These are phyloP conservation scores for Asterionellopsis glacialis DNA, from an alignment of 108 stramenopile species.

Conservation along the genomic window DNA sequence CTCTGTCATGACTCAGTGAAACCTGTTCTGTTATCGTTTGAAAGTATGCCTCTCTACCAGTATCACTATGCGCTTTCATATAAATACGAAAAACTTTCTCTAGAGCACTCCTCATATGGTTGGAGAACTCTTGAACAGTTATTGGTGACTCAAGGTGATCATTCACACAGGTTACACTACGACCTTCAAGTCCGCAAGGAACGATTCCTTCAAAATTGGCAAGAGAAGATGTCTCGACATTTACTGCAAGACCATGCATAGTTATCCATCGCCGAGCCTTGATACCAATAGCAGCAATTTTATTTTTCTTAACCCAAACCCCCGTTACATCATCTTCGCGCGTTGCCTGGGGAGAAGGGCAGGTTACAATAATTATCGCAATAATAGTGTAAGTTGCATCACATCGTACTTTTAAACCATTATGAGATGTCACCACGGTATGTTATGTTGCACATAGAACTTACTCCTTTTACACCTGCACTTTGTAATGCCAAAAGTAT, in stretches of 20 bases:
- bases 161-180: constrained; percentile 71
- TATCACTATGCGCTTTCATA: not conserved
- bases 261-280: constrained; percentile 92
- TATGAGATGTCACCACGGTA: not conserved
- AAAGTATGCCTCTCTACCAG: not conserved
- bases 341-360: constrained; percentile 29
- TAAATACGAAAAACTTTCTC: constrained; percentile 38
- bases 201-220: constrained; percentile 73
- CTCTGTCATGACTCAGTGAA: not conserved
- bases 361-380: not conserved
- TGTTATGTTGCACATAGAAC: constrained; percentile 8
- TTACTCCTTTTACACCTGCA: constrained; percentile 21
- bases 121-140: constrained; percentile 51
- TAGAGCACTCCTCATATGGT: constrained; percentile 45
- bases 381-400: not conserved
- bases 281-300: constrained; percentile 92
- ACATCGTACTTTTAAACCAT: not conserved
- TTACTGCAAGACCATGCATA: constrained; percentile 96
- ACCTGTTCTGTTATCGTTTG: not conserved
- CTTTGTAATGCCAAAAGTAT: constrained; percentile 64
- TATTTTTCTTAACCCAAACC: constrained; percentile 86
- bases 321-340: constrained; percentile 79
- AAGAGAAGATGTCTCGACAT: constrained; percentile 65
- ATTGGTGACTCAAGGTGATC: constrained; percentile 38
- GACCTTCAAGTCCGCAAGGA: constrained; percentile 78